Evolutionary conservation across 495 filamentous ascomycete species (phyloP).

Genomic region (Lophium mytilinum): DNA sequence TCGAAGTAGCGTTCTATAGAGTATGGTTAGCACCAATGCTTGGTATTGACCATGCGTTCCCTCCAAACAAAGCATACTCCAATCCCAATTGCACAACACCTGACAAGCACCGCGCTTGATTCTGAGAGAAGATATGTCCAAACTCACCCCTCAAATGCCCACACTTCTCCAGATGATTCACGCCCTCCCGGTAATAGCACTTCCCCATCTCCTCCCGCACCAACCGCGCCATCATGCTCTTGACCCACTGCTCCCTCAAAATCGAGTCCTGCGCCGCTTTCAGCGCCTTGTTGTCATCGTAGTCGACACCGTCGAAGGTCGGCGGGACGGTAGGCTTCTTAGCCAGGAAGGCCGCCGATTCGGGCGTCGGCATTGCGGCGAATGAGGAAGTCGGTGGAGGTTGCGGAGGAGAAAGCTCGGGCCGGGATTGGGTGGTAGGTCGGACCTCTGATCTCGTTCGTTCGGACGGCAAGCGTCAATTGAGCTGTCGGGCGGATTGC

Average conservation of each 20-base stretch:
- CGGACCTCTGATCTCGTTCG: too few species aligned
- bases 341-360: slow-evolving; percentile 87
- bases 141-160: slow-evolving; percentile 77
- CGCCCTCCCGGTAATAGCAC: slow-evolving; percentile 89
- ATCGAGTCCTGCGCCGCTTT: slow-evolving; percentile 93
- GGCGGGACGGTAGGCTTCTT: slow-evolving; percentile 91
- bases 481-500: neutral
- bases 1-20: slow-evolving; percentile 82
- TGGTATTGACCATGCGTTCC: neutral
- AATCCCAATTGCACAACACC: neutral
- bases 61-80: neutral
- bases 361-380: slow-evolving; percentile 72
- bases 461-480: neutral
- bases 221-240: slow-evolving; percentile 91
- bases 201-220: slow-evolving; percentile 91
- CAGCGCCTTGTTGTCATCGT: slow-evolving; percentile 77
- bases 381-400: neutral
- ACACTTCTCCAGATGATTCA: slow-evolving; percentile 98
- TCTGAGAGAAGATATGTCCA: neutral
- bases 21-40: too few species aligned
- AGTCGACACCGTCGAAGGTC: slow-evolving; percentile 95
- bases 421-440: neutral
- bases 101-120: neutral
- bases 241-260: slow-evolving; percentile 94
- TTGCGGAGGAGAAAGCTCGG: neutral